Evolutionary conservation across 257 asterid genomes (phyloP).

Genomic region (Rehmannia glutinosa): DNA sequence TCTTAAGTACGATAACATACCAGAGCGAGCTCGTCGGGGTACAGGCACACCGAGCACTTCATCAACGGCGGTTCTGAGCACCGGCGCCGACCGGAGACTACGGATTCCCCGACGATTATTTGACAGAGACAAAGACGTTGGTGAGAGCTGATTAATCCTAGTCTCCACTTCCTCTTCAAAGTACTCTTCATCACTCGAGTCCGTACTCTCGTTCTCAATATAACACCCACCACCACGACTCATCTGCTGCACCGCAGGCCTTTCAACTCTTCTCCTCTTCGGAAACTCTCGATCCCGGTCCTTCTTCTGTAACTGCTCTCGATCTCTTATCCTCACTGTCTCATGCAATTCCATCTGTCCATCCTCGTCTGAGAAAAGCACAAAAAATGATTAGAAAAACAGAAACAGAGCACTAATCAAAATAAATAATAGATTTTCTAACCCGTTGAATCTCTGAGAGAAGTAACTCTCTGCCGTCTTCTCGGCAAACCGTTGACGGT

Average conservation of each 20-base stretch:
- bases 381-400: background rate
- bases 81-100: constrained; percentile 38
- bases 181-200: constrained; percentile 40
- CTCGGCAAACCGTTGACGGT: constrained; percentile 29
- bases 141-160: constrained; percentile 23
- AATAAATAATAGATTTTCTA: constrained; percentile 6
- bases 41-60: constrained; percentile 45
- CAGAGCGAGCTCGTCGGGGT: constrained; percentile 64
- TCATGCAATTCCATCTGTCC: constrained; percentile 39
- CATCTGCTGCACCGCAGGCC: constrained; percentile 25
- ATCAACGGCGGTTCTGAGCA: constrained; percentile 26
- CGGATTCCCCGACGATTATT: constrained; percentile 39
- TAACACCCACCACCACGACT: constrained; percentile 32
- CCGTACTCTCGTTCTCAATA: constrained; percentile 34
- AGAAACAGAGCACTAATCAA: background rate
- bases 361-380: constrained; percentile 30
- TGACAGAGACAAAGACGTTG: constrained; percentile 26
- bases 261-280: constrained; percentile 42
- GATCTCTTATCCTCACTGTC: constrained; percentile 45
- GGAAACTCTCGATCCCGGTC: constrained; percentile 35
- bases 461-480: constrained; percentile 37
- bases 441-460: constrained; percentile 46
- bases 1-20: constrained; percentile 20
- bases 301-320: constrained; percentile 35
- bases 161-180: constrained; percentile 28